Base-by-base conservation (phyloP, 306 rosid species). In the Carpinus fangiana region DNA sequence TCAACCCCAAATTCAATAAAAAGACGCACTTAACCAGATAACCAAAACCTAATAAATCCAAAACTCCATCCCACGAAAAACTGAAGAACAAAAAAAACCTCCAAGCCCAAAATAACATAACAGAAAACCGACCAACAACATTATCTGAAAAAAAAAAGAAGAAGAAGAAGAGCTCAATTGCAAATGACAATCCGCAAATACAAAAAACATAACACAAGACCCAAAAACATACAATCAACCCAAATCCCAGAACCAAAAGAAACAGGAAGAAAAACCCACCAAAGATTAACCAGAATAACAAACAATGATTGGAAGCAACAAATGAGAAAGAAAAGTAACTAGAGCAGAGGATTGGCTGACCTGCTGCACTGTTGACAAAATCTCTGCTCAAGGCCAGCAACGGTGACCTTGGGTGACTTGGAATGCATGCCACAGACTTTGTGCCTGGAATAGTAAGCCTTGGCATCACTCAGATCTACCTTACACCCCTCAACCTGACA, bases 331-430 rank as follows among this genome's bases (percentile, higher is more conserved):
- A 9, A 16, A 48, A 50, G 66, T 31, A 8, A 69, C 38, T 12
- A 71, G 20, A 12, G 31, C 56, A 21, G 21, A 45, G 21, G 36
- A 18, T 10, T 20, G 38, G 66, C 71, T 41, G 72, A 85, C 85
- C 98, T 91, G 92, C 98, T 92, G 76, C 98, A 95, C 91, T 95
- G 98, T 76, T 92, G 98, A 78, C 98, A 95, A 90, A 95, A 95
- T 87, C 98, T 85, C 79, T 95, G 98, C 70, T 90, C 88, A 17
- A 90, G 81, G 11, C 96, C 96, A 76, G 88, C 83, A 56, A 95
- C 98, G 79, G 83, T 62, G 81, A 90, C 98, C 55, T 73, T 85
- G 7, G 98, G 97, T 13, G 91, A 87, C 75, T 92, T 95, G 46
- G 98, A 95, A 81, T 95, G 98, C 90, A 85, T 85, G 68, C 74